Evolutionary conservation across 306 rosid genomes (phyloP), one percentile per base, ranked within the genome.

Genomic region (Biancaea sappan): DNA sequence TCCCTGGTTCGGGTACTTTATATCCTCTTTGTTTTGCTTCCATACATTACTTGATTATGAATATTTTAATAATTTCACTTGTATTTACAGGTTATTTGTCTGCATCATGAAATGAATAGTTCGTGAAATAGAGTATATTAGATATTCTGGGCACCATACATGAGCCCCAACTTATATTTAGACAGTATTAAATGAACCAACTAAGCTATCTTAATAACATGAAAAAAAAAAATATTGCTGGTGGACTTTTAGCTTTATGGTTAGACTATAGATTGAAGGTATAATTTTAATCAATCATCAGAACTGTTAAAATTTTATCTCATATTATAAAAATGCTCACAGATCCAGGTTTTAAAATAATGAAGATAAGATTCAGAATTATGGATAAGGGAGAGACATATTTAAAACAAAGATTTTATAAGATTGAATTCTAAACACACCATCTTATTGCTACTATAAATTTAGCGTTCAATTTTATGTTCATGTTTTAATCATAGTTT

Each of bases 1-100:
- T 76, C 87, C 74, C 86, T 93, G 81, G 88, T 86, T 86, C 95
- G 90, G 98, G 97, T 93, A 75, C 44, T 76, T 71, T 61, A 67
- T 32, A 22, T 29, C 60, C 50, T 77, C 66, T 57, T 58, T 44
- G 83, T 54, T 60, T 48, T 62, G 72, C 52, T 56, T 57, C 8
- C 16, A 31, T 71, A 0, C 2, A 3, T 73, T 43, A 46, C 29
- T 13, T 35, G 18, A 41, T 19, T 24, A 32, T 66, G 40, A 25
- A 40, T 16, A 51, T 3, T 47, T 12, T 8, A 66, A 53, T 72
- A 51, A 61, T 73, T 72, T 60, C 18, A 43, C 21, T 74, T 73
- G 24, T 57, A 6, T 66, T 34, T 78, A 47, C 52, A 46, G 52
- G 35, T 31, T 52, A 19, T 18, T 50, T 50, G 8, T 4, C 18